Evolutionary conservation across 1,284 basidiomycete species (phyloP).

Genomic region (Ceratobasidium sp.): DNA sequence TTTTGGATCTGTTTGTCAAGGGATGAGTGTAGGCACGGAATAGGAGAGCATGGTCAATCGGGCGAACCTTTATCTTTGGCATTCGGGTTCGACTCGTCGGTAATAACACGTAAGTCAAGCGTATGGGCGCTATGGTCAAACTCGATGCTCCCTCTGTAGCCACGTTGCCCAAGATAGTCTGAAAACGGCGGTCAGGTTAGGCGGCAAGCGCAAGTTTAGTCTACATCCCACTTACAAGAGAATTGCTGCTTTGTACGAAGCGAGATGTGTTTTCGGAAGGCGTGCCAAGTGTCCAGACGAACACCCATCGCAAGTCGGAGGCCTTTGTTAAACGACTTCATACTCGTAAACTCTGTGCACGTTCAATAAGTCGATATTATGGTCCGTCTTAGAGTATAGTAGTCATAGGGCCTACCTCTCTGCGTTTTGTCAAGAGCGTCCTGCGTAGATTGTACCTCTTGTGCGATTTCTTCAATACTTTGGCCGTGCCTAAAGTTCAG

Average conservation of each 20-base stretch:
- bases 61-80: constrained; percentile 42
- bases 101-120: constrained; percentile 76
- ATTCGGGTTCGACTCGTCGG: constrained; percentile 30
- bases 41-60: not conserved
- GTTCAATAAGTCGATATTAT: not conserved
- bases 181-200: constrained; percentile 54
- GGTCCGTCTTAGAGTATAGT: not conserved
- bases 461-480: constrained; percentile 80
- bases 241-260: constrained; percentile 75
- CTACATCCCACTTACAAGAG: constrained; percentile 18
- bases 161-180: constrained; percentile 85
- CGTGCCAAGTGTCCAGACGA: constrained; percentile 84
- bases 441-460: constrained; percentile 74
- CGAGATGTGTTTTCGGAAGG: constrained; percentile 88
- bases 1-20: constrained; percentile 70
- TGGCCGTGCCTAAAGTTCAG: constrained; percentile 72
- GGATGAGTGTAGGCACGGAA: not conserved
- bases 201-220: not conserved
- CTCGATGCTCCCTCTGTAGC: constrained; percentile 85
- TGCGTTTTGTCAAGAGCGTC: constrained; percentile 69
- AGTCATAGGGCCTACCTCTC: constrained; percentile 55
- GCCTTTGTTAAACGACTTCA: constrained; percentile 43
- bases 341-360: constrained; percentile 10
- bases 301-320: constrained; percentile 49
- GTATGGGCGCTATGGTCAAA: constrained; percentile 84